Conservation (phyloP, 148 eudicot species). For the Spergularia marina region DNA sequence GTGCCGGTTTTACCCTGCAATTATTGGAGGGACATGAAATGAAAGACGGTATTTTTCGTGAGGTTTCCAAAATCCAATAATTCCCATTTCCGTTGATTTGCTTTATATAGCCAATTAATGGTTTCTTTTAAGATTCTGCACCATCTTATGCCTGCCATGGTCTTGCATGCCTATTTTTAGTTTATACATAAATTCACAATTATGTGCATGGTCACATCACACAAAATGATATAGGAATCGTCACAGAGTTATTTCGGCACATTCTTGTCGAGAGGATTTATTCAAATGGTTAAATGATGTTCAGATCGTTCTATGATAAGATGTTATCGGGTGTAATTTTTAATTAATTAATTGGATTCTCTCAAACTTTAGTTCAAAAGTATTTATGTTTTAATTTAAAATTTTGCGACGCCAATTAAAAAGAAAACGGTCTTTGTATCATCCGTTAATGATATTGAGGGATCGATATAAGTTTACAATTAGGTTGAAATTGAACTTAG, state of each 20-base stretch:
- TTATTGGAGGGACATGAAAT: slow-evolving; percentile 27
- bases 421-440: too few relatives aligned
- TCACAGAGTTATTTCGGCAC: neutral
- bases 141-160: slow-evolving; percentile 49
- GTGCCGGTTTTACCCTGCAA: slow-evolving; percentile 13
- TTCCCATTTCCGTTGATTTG: slow-evolving; percentile 22
- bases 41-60: neutral
- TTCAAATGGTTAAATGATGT: too few relatives aligned
- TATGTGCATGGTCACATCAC: neutral
- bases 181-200: neutral
- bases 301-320: too few relatives aligned
- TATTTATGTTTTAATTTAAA: too few relatives aligned
- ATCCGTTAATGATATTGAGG: too few relatives aligned
- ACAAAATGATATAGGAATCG: neutral
- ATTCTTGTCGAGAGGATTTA: too few relatives aligned
- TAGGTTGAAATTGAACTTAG: too few relatives aligned
- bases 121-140: slow-evolving; percentile 50
- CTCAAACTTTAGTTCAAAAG: too few relatives aligned
- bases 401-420: too few relatives aligned
- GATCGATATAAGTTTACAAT: too few relatives aligned
- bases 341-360: too few relatives aligned
- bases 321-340: too few relatives aligned
- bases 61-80: slow-evolving; percentile 26
- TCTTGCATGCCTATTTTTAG: neutral
- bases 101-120: slow-evolving; percentile 32